A percentile compares a stretch with the other conserved stretches of the same genome.
Conservation (phyloP, 2,329 filamentous ascomycete species). For the Eurotiales sp. region DNA sequence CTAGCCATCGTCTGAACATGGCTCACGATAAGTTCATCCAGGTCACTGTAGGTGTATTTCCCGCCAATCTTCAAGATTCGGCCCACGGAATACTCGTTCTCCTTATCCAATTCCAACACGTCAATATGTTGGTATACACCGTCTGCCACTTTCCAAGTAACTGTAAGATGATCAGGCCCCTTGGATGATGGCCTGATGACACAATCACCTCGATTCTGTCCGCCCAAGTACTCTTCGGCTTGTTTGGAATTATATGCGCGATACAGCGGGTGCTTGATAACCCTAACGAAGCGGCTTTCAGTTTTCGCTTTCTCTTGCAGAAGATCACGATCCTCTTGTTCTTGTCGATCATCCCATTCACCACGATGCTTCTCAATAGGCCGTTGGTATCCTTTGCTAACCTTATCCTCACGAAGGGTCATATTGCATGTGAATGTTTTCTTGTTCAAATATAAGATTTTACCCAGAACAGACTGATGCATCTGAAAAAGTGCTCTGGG, state of each 20-base stretch:
- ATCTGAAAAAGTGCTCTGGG: constrained; percentile 70
- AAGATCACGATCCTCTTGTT: constrained; percentile 76
- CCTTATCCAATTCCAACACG: constrained; percentile 93
- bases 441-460: constrained; percentile 81
- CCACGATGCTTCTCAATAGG: constrained; percentile 68
- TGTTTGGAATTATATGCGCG: constrained; percentile 87
- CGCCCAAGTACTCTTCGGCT: constrained; percentile 88
- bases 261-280: constrained; percentile 97
- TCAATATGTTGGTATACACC: constrained; percentile 97
- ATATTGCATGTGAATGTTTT: constrained; percentile 80
- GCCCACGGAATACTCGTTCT: constrained; percentile 92
- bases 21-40: constrained; percentile 94
- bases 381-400: constrained; percentile 68
- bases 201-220: constrained; percentile 79
- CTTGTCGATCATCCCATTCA: constrained; percentile 83
- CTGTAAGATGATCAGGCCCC: constrained; percentile 87
- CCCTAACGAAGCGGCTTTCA: constrained; percentile 81
- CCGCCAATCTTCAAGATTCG: constrained; percentile 78
- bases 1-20: constrained; percentile 97
- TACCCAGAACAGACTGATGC: constrained; percentile 83
- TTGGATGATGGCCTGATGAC: constrained; percentile 95
- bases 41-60: constrained; percentile 88
- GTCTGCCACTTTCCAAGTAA: constrained; percentile 98
- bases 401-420: constrained; percentile 74
- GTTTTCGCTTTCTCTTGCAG: constrained; percentile 81